These are phyloP conservation scores for Diaporthe ilicicola DNA, from an alignment of 2,329 filamentous ascomycete species.

Conservation along the genomic window DNA sequence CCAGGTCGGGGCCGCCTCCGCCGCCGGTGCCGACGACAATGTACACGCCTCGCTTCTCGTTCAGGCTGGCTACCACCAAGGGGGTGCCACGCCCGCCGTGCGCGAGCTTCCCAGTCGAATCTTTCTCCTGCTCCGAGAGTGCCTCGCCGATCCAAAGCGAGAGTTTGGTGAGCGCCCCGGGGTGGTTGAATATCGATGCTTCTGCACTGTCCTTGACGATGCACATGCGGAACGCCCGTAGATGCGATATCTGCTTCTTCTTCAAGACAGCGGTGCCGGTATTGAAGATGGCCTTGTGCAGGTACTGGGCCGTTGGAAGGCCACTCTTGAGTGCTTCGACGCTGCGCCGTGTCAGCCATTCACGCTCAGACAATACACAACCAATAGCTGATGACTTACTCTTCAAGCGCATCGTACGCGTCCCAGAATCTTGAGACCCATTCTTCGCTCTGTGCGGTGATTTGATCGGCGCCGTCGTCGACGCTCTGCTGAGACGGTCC, in stretches of 20 bases:
- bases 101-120: conserved; percentile 73
- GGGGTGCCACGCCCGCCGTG: conserved; percentile 80
- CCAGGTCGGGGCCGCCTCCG: conserved; percentile 78
- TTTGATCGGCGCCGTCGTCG: conserved; percentile 57
- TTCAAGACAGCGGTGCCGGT: conserved; percentile 91
- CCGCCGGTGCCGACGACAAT: conserved; percentile 93
- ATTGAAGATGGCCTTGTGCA: conserved; percentile 91
- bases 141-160: conserved; percentile 95
- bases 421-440: conserved; percentile 76
- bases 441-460: conserved; percentile 65
- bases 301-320: conserved; percentile 84
- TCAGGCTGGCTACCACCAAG: conserved; percentile 87
- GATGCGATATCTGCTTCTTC: conserved; percentile 92
- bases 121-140: conserved; percentile 86
- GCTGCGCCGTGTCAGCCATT: conserved; percentile 55
- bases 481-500: conserved; percentile 49
- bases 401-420: conserved; percentile 75
- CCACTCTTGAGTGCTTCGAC: conserved; percentile 80
- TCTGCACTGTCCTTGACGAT: conserved; percentile 96
- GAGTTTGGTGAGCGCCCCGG: conserved; percentile 90
- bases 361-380: conserved; percentile 55
- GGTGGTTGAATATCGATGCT: conserved; percentile 89
- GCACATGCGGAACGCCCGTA: conserved; percentile 92
- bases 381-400: conserved; percentile 56
- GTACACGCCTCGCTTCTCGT: conserved; percentile 88